These are phyloP conservation scores for Boletus barrowsii DNA, from an alignment of 768 basidiomycete species.

Conservation along the genomic window DNA sequence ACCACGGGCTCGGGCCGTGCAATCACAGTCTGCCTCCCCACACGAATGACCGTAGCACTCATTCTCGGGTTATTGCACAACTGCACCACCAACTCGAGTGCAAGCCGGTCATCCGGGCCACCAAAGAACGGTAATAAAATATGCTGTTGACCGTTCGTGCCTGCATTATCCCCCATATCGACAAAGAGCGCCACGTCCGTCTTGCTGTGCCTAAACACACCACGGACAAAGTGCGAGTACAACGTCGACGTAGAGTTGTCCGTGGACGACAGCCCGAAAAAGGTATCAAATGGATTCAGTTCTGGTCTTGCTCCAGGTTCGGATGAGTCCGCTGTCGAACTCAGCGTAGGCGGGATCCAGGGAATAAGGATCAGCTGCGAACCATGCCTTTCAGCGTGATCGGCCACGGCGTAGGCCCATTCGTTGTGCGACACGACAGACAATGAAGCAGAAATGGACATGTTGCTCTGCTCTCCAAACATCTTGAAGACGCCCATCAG, in stretches of 20 bases:
- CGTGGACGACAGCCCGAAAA: conserved; percentile 57
- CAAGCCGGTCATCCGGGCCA: conserved; percentile 89
- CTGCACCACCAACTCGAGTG: conserved; percentile 78
- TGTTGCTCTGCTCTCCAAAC: conserved; percentile 67
- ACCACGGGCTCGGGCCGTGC: conserved; percentile 48
- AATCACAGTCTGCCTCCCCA: conserved; percentile 57
- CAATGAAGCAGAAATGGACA: conserved; percentile 66
- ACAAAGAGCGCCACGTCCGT: conserved; percentile 84
- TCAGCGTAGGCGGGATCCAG: conserved; percentile 58
- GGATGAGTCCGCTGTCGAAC: conserved; percentile 28
- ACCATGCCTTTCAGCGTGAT: conserved; percentile 52
- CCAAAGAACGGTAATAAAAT: conserved; percentile 91
- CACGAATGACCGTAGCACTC: conserved; percentile 69
- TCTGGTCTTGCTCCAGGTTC: conserved; percentile 24
- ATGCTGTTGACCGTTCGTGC: conserved; percentile 44
- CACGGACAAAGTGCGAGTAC: conserved; percentile 83
- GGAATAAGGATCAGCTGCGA: conserved; percentile 82
- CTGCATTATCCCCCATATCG: conserved; percentile 51
- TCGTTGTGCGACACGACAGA: conserved; percentile 75
- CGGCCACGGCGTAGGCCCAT: conserved; percentile 62
- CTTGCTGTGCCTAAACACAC: conserved; percentile 68
- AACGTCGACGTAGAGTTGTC: conserved; percentile 54
- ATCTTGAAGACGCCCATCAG: conserved; percentile 72
- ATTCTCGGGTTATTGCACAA: conserved; percentile 60
- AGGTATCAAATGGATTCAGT: conserved; percentile 70